Base-by-base conservation (phyloP, 2,329 filamentous ascomycete genomes). In the Rachicladosporium sp. region DNA sequence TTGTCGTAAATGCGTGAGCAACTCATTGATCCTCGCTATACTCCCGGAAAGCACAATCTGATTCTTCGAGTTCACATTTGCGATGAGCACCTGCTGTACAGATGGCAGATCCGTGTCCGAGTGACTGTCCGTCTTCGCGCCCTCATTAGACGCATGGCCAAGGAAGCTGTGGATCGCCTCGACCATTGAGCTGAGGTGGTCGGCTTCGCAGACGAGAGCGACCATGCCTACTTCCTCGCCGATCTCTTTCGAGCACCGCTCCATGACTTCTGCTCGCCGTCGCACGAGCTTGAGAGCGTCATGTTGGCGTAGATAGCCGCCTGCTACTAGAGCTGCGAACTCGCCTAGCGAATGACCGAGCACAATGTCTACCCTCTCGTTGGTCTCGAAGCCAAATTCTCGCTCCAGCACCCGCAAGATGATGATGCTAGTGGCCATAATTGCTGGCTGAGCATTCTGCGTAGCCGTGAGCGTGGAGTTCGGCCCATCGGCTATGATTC, bases 31-130 rank as follows among this genome's bases (percentile, higher is more conserved):
- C 50, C 78, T 73, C 52, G 80, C 79, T 38, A 95, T 80, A 60
- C 79, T 89, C 29, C 89, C 89, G 56, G 83, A 91, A 38, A 96
- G 69, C 37, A 95, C 89, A 52, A 96, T 93, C 65, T 96, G 89
- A 58, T 94, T 94, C 66, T 87, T 91, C 59, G 80, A 85, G 65
- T 96, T 96, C 64, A 93, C 78, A 62, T 96, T 95, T 43, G 87
- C 89, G 50, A 96, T 87, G 49, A 81, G 69, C 37, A 95, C 88
- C 61, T 93, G 83, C 55, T 91, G 76, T 40, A 93, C 86, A 3
- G 85, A 76, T 11, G 83, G 81, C 23, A 78, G 63, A 49, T 82
- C 73, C 47, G 78, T 69, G 43, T 71, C 73, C 7, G 41, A 38
- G 30, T 50, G 45, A 50, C 74, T 78, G 57, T 87, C 81, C 39